Evolutionary conservation across 2,329 filamentous ascomycete species (phyloP), one percentile per base, ranked within the genome.

Genomic region (Gliomastix tumulicola): DNA sequence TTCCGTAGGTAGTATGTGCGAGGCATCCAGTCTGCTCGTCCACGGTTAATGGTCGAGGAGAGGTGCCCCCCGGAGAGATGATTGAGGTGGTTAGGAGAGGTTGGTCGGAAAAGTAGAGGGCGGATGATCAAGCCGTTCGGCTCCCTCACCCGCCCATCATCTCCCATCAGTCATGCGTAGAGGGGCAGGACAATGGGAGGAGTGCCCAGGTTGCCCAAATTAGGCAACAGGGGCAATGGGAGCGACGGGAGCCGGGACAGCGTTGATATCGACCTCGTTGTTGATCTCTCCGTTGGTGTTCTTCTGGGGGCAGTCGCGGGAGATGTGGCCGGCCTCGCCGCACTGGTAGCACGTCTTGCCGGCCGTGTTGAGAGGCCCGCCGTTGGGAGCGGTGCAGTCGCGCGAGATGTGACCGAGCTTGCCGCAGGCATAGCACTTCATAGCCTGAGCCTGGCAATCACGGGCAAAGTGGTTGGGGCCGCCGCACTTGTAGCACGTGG

Each of bases 341-440:
- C 92, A 98, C 63, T 89, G 84, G 72, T 98, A 98, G 79, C 92
- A 98, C 46, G 89, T 95, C 80, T 97, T 98, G 57, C 90, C 90
- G 44, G 87, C 88, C 46, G 88, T 94, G 76, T 92, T 96, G 49
- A 97, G 74, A 32, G 90, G 88, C 18, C 92, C 92, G 39, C 92
- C 92, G 62, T 97, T 97, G 46, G 92, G 90, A 43, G 90, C 88
- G 32, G 89, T 95, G 74, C 92, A 98, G 66, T 98, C 92, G 53
- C 74, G 71, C 10, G 86, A 94, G 63, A 95, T 95, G 68, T 95
- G 88, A 35, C 88, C 88, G 49, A 94, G 79, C 71, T 95, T 95
- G 60, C 89, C 89, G 59, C 89, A 96, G 48, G 89, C 89, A 56
- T 95, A 96, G 75, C 89, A 96, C 71, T 96, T 96, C 88, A 95